Evolutionary conservation across 371 early-diverging fungal species (phyloP), one percentile per base, ranked within the genome.

Genomic region (Mucor saturninus): DNA sequence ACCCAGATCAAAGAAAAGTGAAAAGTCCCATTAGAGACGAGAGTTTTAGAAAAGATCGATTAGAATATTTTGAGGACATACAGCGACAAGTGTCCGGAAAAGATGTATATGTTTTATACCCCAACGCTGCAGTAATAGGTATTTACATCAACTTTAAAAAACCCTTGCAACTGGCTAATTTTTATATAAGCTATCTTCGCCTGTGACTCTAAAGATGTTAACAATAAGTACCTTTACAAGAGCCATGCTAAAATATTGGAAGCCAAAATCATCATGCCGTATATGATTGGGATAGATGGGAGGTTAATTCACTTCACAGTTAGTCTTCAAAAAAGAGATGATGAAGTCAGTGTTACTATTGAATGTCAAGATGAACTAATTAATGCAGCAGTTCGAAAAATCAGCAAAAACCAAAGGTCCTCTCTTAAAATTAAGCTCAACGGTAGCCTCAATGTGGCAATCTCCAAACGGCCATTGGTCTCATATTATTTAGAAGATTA

Each of bases 121-220:
- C 21, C 21, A 21, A 21, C 21, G 21, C 21, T 21, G 21, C 21
- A 21, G 21, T 21, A 21, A 21, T 21, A 21, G 0, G 21, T 21
- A 21, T 1, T 21, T 21, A 21, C 1, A 21, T 21, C 1, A 0
- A 21, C 1, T 21, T 0, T 14, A 35, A 37, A 38, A 21, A 21
- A 21, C 21, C 21, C 1, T 21, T 1, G 1, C 13, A 26, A 10
- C n/a, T 54, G 3, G 10, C 9, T 38, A 21, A 21, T 21, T 21
- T 30, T 7, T 3, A 40, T 40, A 30, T 43, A 10, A 56, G 56
- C 56, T 9, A 30, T 56, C 0, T 56, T 56, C 15, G 32, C 56
- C 0, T 31, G n/a, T 3, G 46, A 45, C 31, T 30, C 43, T 29
- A 1, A n/a, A 7, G 0, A 46, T 26, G 26, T 1, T 7, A 21